Evolutionary conservation across 768 basidiomycete genomes (phyloP).

Genomic region (Termitomyces bulborhizus): DNA sequence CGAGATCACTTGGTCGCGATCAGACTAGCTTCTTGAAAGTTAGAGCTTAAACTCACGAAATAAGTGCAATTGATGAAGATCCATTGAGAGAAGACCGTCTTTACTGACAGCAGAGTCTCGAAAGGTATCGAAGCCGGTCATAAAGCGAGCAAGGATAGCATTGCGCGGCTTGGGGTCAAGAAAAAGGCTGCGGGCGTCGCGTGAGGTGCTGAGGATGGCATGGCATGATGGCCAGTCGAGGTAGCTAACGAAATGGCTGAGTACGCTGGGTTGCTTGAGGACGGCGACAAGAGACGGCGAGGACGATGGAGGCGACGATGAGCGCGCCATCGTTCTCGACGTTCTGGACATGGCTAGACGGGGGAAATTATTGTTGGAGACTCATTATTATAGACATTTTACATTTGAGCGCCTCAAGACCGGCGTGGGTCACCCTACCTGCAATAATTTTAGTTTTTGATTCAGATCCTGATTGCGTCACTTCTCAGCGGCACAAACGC

Average conservation of each 20-base stretch:
- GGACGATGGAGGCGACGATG: background rate
- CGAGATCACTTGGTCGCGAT: conserved; percentile 46
- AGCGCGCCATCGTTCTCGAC: background rate
- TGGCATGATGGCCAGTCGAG: conserved; percentile 34
- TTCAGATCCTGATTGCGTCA: conserved; percentile 9
- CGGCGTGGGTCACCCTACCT: conserved; percentile 1
- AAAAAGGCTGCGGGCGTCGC: conserved; percentile 24
- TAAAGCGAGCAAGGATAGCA: conserved; percentile 40
- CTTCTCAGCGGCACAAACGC: background rate
- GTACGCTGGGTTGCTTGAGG: conserved; percentile 15
- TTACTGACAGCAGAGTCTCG: conserved; percentile 34
- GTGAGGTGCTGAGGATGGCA: conserved; percentile 33
- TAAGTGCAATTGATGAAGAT: conserved; percentile 54
- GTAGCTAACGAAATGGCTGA: conserved; percentile 22
- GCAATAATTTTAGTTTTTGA: conserved; percentile 5
- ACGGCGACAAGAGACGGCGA: conserved; percentile 5
- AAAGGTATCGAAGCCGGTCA: conserved; percentile 50
- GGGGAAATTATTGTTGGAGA: background rate
- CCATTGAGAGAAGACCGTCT: conserved; percentile 42
- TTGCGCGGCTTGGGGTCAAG: conserved; percentile 23
- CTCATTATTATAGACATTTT: conserved; percentile 6
- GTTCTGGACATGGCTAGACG: conserved; percentile 1
- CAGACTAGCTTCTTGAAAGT: conserved; percentile 4
- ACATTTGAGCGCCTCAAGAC: conserved; percentile 6
- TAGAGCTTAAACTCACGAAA: conserved; percentile 45